phyloP scores from a whole-genome alignment of 208 protist species.

The Tritrichomonas musculus region DNA sequence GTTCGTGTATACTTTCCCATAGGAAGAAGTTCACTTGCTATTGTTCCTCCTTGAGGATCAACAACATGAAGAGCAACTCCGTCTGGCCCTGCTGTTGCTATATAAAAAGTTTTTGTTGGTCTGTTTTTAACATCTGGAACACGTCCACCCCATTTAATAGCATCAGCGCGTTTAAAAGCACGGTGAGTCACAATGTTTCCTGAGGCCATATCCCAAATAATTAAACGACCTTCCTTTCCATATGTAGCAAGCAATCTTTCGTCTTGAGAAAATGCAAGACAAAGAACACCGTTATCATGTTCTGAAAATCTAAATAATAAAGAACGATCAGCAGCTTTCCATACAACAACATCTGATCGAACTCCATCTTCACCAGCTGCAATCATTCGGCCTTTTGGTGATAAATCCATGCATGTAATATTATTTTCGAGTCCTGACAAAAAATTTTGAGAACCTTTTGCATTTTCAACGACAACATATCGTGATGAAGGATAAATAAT shows the following conservation, averaged over 20 bases:
- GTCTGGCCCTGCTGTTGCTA: constrained; percentile 38
- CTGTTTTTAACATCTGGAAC: constrained; percentile 52
- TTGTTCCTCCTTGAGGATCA: background rate
- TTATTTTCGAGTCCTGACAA: background rate
- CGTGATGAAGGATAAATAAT: background rate
- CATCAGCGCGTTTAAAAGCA: background rate
- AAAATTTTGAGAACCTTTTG: background rate
- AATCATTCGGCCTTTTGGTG: constrained; percentile 35
- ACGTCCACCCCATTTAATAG: constrained; percentile 44
- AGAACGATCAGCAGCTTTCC: constrained; percentile 23
- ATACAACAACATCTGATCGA: constrained; percentile 43
- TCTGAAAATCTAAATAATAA: constrained; percentile 35
- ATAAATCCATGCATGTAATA: background rate
- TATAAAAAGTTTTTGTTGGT: constrained; percentile 47
- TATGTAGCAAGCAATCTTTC: constrained; percentile 37
- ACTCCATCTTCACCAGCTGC: constrained; percentile 33
- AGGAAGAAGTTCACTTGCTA: background rate
- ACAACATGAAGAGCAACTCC: constrained; percentile 37
- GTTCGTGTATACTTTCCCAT: background rate
- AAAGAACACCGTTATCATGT: constrained; percentile 32
- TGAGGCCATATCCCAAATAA: constrained; percentile 49
- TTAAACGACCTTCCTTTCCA: constrained; percentile 16
- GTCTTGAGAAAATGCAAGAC: constrained; percentile 34
- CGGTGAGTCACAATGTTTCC: constrained; percentile 46
- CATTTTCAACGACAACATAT: background rate